These are phyloP conservation scores for Pseudogymnoascus sp. DNA, from an alignment of 2,329 filamentous ascomycete species.

Conservation along the genomic window DNA sequence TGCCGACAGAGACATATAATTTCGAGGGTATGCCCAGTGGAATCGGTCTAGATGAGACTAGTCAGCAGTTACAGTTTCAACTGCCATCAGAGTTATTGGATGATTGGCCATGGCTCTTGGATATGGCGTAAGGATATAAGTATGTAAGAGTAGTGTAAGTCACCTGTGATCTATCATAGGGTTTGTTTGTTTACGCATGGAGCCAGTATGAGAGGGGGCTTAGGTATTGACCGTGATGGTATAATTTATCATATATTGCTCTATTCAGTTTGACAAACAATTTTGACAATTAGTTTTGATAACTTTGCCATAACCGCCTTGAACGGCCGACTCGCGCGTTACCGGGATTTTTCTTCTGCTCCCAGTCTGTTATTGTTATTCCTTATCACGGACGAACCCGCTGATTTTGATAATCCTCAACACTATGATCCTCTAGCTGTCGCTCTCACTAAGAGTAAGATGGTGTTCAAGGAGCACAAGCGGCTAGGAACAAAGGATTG, in stretches of 20 bases:
- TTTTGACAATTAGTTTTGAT: neutral
- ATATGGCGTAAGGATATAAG: slow-evolving; percentile 10
- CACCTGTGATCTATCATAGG: neutral
- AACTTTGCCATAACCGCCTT: neutral
- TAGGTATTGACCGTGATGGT: neutral
- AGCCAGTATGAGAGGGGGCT: neutral
- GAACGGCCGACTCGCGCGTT: neutral
- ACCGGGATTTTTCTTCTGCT: neutral
- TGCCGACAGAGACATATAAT: neutral
- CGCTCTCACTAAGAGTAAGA: no score
- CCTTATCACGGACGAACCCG: neutral
- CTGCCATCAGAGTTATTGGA: slow-evolving; percentile 33
- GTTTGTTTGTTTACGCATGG: neutral
- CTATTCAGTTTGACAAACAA: neutral
- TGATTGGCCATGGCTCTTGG: slow-evolving; percentile 34
- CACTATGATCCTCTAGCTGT: neutral
- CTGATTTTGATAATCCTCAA: neutral
- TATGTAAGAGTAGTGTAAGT: neutral
- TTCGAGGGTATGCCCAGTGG: neutral
- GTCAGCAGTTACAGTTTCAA: slow-evolving; percentile 29
- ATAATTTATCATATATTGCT: neutral
- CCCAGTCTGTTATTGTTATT: neutral
- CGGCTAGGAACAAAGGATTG: no score
- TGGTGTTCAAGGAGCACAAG: no score
- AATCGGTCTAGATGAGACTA: slow-evolving; percentile 1